These are phyloP conservation scores for Puccinellia tenuiflora DNA, from an alignment of 176 grass and related monocot species.

Conservation along the genomic window DNA sequence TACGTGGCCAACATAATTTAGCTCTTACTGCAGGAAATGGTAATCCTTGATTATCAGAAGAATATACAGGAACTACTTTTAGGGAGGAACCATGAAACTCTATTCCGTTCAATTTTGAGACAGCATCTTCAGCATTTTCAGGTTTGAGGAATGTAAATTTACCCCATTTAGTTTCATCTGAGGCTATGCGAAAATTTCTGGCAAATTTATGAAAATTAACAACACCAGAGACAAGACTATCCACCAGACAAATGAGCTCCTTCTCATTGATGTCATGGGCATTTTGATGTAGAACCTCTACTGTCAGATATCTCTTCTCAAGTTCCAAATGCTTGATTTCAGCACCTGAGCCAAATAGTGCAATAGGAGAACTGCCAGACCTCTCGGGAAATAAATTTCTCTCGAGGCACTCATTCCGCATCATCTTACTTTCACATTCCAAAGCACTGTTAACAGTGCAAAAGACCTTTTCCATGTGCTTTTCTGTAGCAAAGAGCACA, in stretches of 20 bases:
- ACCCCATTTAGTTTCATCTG: slow-evolving; percentile 67
- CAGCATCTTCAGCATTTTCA: slow-evolving; percentile 58
- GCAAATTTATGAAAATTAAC: slow-evolving; percentile 45
- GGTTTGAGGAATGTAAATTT: slow-evolving; percentile 77
- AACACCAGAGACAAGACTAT: slow-evolving; percentile 48
- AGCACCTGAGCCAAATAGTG: slow-evolving; percentile 83
- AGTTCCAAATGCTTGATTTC: slow-evolving; percentile 97
- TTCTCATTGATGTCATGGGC: slow-evolving; percentile 50
- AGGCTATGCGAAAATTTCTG: slow-evolving; percentile 29
- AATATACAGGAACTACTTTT: slow-evolving; percentile 45
- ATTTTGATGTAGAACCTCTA: slow-evolving; percentile 84
- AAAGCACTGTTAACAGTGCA: slow-evolving; percentile 37
- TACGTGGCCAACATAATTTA: slow-evolving; percentile 71
- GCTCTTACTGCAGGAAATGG: slow-evolving; percentile 75
- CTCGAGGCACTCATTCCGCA: slow-evolving; percentile 71
- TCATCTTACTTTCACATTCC: slow-evolving; percentile 52
- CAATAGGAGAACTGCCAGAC: slow-evolving; percentile 40
- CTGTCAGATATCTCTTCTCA: slow-evolving; percentile 61
- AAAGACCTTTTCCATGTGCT: slow-evolving; percentile 57
- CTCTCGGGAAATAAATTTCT: slow-evolving; percentile 51
- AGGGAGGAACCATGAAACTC: slow-evolving; percentile 65
- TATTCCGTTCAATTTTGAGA: slow-evolving; percentile 54
- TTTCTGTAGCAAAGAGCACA: slow-evolving; percentile 56
- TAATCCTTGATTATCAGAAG: slow-evolving; percentile 35
- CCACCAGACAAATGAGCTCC: slow-evolving; percentile 64